These are phyloP conservation scores for Rhexocercosporidium sp. DNA, from an alignment of 2,329 filamentous ascomycete species.

Conservation along the genomic window DNA sequence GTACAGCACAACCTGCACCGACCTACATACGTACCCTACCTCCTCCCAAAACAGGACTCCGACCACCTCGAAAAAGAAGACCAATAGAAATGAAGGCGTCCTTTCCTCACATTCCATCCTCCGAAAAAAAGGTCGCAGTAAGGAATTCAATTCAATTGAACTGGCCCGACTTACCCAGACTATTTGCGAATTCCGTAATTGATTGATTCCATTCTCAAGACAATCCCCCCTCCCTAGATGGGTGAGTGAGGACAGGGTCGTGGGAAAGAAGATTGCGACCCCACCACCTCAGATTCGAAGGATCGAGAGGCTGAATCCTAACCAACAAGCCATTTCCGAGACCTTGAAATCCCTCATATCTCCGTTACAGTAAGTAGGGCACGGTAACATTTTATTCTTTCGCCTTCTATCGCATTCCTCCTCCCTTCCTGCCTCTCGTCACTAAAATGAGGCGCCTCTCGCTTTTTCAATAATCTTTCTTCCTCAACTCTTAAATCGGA, in stretches of 20 bases:
- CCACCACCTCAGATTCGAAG: constrained; percentile 6
- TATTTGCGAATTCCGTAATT: not conserved
- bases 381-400: too few relatives aligned
- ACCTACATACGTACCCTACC: not conserved
- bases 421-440: not conserved
- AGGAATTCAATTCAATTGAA: not conserved
- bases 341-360: not conserved
- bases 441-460: not conserved
- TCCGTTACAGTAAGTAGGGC: too few relatives aligned
- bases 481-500: too few relatives aligned
- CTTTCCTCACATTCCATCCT: not conserved
- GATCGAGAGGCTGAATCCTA: not conserved
- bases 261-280: not conserved
- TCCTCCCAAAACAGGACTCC: not conserved
- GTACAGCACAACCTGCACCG: not conserved
- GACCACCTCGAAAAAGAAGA: constrained; percentile 10
- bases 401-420: not conserved
- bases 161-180: not conserved
- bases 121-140: too few relatives aligned
- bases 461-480: too few relatives aligned
- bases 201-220: too few relatives aligned
- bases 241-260: too few relatives aligned
- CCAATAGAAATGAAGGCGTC: not conserved
- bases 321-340: not conserved
- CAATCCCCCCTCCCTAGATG: not conserved